Evolutionary conservation across 441 rosid genomes (phyloP), one percentile per base, ranked within the genome.

Genomic region (Croton setiger): DNA sequence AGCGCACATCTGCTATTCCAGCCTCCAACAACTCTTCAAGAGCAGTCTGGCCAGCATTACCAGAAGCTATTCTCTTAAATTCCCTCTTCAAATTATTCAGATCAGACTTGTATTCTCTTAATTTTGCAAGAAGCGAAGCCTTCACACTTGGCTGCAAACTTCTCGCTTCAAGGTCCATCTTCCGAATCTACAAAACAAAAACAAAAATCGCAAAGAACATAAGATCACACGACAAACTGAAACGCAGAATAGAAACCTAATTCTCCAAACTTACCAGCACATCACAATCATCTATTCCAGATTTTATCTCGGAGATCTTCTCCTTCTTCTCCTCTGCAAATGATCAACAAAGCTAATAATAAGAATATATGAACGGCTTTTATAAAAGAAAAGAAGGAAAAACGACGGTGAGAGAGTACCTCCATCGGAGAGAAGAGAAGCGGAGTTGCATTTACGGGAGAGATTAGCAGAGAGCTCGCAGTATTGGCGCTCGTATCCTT

Each of bases 151-250:
- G 97, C 72, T 79, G 98, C 75, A 94, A 80, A 71, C 87, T 90
- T 80, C 99, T 92, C 15, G 97, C 99, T 81, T 92, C 98, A 3
- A 90, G 86, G 83, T 94, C 99, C 99, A 94, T 90, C 75, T 94
- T 94, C 77, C 93, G 80, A 67, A 92, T 84, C 99, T 94, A 58
- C 36, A 37, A 12, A 39, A 9, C 43, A 39, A 39, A 39, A 39
- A 39, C 43, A 39, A 9, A 39, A 39, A 39, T 1, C 5, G n/a
- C 12, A 67, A 51, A 63, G 4, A 13, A 57, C 0, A 27, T 44
- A 51, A 47, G 36, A 56, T 48, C 6, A 51, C 69, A 61, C 9
- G 17, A 74, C 58, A 6, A 27, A 23, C 7, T 9, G 56, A 47
- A 33, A 5, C 13, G 27, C 39, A 14, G 53, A 72, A 33, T 27